phyloP scores from a whole-genome alignment of 192 early-diverging fungal genomes.

The Allomyces javanicus region DNA sequence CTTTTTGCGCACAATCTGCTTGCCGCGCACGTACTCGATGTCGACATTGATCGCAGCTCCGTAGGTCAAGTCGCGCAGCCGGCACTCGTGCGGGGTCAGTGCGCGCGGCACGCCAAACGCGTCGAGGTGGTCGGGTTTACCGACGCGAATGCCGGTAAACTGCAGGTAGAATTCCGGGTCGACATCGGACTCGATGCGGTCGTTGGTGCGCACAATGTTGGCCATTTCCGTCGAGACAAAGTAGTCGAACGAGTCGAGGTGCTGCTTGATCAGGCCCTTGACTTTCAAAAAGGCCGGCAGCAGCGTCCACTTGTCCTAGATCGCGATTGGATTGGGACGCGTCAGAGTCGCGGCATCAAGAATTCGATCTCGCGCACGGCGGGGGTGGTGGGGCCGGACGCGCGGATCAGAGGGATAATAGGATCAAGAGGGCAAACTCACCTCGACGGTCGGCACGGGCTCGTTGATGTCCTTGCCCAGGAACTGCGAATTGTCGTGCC shows the following conservation, averaged over 20 bases:
- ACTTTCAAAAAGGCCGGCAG: constrained; percentile 91
- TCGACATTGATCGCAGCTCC: constrained; percentile 81
- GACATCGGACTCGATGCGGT: constrained; percentile 72
- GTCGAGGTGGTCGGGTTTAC: constrained; percentile 60
- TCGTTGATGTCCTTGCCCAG: background rate
- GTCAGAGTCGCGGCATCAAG: background rate
- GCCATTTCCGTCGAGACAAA: constrained; percentile 88
- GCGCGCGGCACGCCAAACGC: constrained; percentile 39
- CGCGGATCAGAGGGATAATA: background rate
- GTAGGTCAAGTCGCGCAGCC: constrained; percentile 88
- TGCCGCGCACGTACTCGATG: constrained; percentile 73
- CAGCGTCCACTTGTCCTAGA: constrained; percentile 91
- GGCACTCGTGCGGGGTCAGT: constrained; percentile 87
- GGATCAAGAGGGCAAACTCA: background rate
- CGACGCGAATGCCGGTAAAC: constrained; percentile 75
- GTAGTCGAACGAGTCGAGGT: constrained; percentile 98
- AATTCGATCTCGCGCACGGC: background rate
- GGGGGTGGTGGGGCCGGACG: too few species aligned
- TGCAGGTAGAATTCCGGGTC: constrained; percentile 84
- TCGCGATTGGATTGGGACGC: background rate
- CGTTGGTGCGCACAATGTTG: constrained; percentile 84
- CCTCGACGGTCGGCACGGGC: background rate
- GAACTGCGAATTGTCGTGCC: background rate
- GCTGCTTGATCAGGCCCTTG: constrained; percentile 95
- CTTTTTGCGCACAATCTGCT: constrained; percentile 54